phyloP scores from a whole-genome alignment of 1,284 basidiomycete species.

The Vanrija sp. region DNA sequence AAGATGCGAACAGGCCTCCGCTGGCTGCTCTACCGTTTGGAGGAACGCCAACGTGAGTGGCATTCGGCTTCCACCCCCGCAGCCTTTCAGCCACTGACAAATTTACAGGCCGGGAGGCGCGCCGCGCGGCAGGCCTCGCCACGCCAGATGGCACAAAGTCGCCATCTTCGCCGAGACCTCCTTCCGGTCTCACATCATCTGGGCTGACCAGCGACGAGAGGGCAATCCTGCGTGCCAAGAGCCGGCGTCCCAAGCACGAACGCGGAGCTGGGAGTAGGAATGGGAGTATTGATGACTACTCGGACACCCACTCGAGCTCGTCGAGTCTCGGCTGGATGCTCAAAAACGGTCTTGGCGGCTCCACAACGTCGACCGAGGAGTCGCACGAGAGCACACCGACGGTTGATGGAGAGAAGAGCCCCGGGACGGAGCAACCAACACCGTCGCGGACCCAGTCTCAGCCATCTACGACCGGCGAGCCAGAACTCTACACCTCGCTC shows the following conservation, averaged over 20 bases:
- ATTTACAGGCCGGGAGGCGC: conserved; percentile 13
- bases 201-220: too few species aligned
- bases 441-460: neutral
- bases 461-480: neutral
- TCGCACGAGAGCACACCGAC: conserved; percentile 7
- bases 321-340: conserved; percentile 36
- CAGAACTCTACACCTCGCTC: conserved; percentile 19
- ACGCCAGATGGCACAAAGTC: too few species aligned
- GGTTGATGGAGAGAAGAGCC: conserved; percentile 4
- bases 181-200: too few species aligned
- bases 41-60: conserved; percentile 39
- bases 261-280: neutral
- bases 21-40: conserved; percentile 44
- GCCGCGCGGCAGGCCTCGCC: neutral
- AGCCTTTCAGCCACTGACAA: neutral
- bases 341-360: neutral
- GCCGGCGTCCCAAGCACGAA: too few species aligned
- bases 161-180: too few species aligned
- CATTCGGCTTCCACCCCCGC: neutral
- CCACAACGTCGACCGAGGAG: conserved; percentile 5
- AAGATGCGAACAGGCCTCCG: conserved; percentile 48
- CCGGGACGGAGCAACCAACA: neutral
- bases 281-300: conserved; percentile 8
- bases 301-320: conserved; percentile 28
- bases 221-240: too few species aligned